Conservation (phyloP, 306 rosid species). For the Luffa acutangula region DNA sequence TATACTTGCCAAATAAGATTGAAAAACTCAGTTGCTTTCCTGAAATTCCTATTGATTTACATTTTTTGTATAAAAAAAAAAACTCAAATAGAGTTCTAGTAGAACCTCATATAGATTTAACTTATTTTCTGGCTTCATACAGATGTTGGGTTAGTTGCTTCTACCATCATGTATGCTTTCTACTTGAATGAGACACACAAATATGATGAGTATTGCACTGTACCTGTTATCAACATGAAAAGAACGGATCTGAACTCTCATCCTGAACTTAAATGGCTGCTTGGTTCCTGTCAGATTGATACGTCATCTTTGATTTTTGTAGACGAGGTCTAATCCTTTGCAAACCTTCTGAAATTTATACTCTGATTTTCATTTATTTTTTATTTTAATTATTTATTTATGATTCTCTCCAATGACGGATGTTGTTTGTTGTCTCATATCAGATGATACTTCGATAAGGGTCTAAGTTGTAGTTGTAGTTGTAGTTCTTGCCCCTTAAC, state of each 20-base stretch:
- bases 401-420: neutral
- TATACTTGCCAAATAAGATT: neutral
- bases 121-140: constrained; percentile 6
- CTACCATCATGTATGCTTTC: constrained; percentile 69
- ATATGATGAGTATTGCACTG: constrained; percentile 39
- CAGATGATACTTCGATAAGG: neutral
- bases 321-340: constrained; percentile 54
- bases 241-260: constrained; percentile 48
- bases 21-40: neutral
- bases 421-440: neutral
- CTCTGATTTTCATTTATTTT: neutral
- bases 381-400: neutral
- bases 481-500: neutral
- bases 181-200: constrained; percentile 46
- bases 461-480: neutral
- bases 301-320: constrained; percentile 50
- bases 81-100: neutral
- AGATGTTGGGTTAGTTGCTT: constrained; percentile 69
- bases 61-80: neutral
- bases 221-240: constrained; percentile 73
- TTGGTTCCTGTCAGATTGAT: constrained; percentile 75
- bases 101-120: constrained; percentile 1
- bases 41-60: neutral
- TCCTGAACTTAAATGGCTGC: constrained; percentile 74
- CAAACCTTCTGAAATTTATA: neutral